Conservation (phyloP, 129 eudicot genomes). For the Helianthus annuus region DNA sequence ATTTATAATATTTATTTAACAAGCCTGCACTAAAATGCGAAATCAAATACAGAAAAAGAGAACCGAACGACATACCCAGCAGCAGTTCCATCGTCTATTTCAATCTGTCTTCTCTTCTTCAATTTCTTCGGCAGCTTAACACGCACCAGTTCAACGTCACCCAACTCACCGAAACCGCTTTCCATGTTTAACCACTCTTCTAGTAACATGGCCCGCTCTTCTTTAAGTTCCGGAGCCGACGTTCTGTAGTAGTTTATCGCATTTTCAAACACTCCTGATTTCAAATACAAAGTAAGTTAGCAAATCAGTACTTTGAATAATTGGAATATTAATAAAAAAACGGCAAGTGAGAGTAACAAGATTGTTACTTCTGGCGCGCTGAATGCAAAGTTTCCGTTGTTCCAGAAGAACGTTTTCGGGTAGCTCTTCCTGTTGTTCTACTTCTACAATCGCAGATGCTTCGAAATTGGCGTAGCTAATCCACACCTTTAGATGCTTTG, state of each 20-base stretch:
- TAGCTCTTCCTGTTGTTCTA: conserved; percentile 41
- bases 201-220: conserved; percentile 86
- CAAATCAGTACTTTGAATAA: background rate
- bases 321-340: background rate
- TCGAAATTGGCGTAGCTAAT: conserved; percentile 90
- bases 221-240: conserved; percentile 78
- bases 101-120: conserved; percentile 69
- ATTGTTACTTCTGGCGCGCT: conserved; percentile 71
- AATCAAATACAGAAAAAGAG: background rate
- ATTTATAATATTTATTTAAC: background rate
- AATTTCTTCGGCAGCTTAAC: conserved; percentile 85
- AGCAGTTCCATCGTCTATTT: conserved; percentile 73
- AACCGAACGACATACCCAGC: conserved; percentile 65
- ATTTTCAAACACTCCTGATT: conserved; percentile 81
- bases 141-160: conserved; percentile 60
- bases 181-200: conserved; percentile 86
- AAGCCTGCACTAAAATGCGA: background rate
- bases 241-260: conserved; percentile 67
- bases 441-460: conserved; percentile 79
- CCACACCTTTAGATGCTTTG: conserved; percentile 95
- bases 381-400: conserved; percentile 55
- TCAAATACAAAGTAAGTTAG: background rate
- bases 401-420: conserved; percentile 41
- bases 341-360: conserved; percentile 10
- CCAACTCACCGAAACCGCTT: conserved; percentile 68